Evolutionary conservation across 306 rosid species (phyloP).

Genomic region (Pyrus pyrifolia): DNA sequence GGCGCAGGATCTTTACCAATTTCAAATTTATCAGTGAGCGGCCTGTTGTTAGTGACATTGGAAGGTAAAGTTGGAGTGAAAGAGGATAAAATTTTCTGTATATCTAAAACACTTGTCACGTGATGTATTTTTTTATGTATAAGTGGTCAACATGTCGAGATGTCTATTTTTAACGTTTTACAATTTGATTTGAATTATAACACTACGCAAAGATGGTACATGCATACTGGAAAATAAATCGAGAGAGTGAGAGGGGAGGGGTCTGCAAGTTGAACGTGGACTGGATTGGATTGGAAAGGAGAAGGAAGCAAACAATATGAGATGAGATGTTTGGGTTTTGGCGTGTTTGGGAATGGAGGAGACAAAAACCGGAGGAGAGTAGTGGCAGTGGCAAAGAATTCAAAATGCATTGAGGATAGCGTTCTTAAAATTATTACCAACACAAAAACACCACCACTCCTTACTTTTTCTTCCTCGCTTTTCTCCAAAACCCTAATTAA

Average conservation of each 20-base stretch:
- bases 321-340: conserved; percentile 19
- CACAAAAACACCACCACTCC: conserved; percentile 1
- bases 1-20: neutral
- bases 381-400: neutral
- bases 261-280: conserved; percentile 8
- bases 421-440: too few relatives aligned
- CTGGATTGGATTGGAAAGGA: too few relatives aligned
- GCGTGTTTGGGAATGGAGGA: conserved; percentile 47
- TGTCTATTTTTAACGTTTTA: too few relatives aligned
- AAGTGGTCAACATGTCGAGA: neutral
- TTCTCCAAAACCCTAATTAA: neutral
- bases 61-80: neutral
- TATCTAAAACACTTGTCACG: neutral
- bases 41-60: neutral
- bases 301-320: neutral
- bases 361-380: conserved; percentile 62
- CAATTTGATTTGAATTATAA: neutral
- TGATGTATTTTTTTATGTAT: neutral
- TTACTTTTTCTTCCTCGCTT: neutral
- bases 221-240: neutral
- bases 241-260: neutral
- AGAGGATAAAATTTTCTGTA: too few relatives aligned
- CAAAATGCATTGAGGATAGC: conserved; percentile 44
- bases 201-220: neutral
- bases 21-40: neutral